These are phyloP conservation scores for Cladophialophora psammophila DNA, from an alignment of 2,329 filamentous ascomycete species.

Conservation along the genomic window DNA sequence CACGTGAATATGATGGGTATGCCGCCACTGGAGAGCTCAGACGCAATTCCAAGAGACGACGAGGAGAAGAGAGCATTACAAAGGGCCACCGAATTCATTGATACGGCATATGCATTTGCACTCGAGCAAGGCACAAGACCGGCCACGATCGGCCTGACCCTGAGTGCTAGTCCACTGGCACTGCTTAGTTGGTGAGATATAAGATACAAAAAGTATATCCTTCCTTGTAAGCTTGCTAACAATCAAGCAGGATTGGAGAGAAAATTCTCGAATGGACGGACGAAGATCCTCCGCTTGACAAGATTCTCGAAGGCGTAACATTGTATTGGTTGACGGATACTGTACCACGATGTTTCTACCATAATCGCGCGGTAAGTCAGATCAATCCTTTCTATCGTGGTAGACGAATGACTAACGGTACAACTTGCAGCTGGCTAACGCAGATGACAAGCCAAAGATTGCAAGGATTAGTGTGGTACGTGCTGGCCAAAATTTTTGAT, in stretches of 20 bases:
- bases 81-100: not conserved
- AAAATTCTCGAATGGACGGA: conserved; percentile 49
- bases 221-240: not conserved
- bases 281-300: conserved; percentile 42
- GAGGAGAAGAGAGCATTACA: conserved; percentile 11
- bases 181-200: conserved; percentile 59
- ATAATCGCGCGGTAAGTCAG: conserved; percentile 37
- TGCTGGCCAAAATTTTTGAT: conserved; percentile 20
- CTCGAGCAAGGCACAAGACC: conserved; percentile 54
- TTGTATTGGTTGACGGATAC: conserved; percentile 51
- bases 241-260: conserved; percentile 48
- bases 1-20: not conserved
- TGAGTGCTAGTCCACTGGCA: conserved; percentile 62
- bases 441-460: too few species aligned
- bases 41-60: not conserved
- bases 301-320: conserved; percentile 46
- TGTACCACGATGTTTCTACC: conserved; percentile 46
- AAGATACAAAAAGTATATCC: not conserved
- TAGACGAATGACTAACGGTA: too few species aligned
- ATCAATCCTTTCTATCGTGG: too few species aligned
- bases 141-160: conserved; percentile 62
- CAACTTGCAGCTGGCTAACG: too few species aligned
- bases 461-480: conserved; percentile 16
- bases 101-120: conserved; percentile 2
- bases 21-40: not conserved